Evolutionary conservation across 116 monocot species (phyloP).

Genomic region (Phalaenopsis hybrid): DNA sequence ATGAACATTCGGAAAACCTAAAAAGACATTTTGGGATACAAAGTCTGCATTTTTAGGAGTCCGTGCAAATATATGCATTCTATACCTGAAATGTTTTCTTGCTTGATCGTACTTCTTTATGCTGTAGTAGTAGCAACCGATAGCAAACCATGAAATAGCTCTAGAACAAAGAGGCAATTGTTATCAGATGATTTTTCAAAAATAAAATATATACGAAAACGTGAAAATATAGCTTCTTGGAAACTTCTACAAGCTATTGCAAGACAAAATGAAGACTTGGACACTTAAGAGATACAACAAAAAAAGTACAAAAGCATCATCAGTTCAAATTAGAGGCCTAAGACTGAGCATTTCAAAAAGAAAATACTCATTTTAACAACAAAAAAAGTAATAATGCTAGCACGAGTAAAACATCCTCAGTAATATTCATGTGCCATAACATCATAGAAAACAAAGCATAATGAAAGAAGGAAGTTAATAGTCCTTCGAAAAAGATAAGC

Average conservation of each 20-base stretch:
- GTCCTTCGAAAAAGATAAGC: not conserved
- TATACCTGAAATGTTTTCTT: conserved; percentile 82
- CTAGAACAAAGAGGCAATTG: conserved; percentile 20
- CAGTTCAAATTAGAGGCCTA: not conserved
- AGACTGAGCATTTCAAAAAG: not conserved
- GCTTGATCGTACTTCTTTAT: conserved; percentile 95
- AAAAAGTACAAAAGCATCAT: not conserved
- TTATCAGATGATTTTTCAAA: not conserved
- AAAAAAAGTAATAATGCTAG: not conserved
- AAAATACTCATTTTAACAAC: not conserved
- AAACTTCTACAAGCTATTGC: not conserved
- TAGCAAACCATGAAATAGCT: conserved; percentile 95
- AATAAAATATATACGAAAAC: not conserved
- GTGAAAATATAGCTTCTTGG: not conserved
- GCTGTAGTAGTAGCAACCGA: conserved; percentile 96
- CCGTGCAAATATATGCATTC: not conserved
- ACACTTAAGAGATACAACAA: not conserved
- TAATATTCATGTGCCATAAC: not conserved
- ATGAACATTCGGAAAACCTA: too few species aligned
- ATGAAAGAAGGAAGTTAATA: not conserved
- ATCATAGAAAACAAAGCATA: not conserved
- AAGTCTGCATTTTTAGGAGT: not conserved
- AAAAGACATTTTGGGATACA: too few species aligned
- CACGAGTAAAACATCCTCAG: not conserved
- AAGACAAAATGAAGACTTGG: not conserved